Base-by-base conservation (phyloP, 2,329 filamentous ascomycete genomes). In the Thelonectria rubi region DNA sequence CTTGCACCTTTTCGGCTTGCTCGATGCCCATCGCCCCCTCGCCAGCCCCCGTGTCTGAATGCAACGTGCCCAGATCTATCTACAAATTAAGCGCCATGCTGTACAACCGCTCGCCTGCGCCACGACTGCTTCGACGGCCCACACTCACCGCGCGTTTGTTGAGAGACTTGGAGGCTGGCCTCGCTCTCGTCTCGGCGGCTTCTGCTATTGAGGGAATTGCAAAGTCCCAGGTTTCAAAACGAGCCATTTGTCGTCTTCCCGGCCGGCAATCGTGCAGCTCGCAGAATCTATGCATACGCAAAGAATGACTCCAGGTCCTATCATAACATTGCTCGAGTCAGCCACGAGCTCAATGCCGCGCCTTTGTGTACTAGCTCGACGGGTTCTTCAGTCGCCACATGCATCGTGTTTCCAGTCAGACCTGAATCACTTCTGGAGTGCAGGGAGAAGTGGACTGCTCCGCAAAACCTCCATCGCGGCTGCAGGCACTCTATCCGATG, bases 401-500 rank as follows among this genome's bases (percentile, higher is more conserved):
- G 47, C 39, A 59, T 50, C 40, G 50, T 52, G 51, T 48, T 53
- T 49, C 26, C 48, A 50, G 21, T 42, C 50, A 42, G 45, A 42
- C 54, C 45, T 55, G 39, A 45, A 58, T 46, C 46, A 51, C 46
- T 40, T 50, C 62, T 63, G 47, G 56, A 54, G 57, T 65, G 60
- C 60, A 65, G 55, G 55, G 59, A 54, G 52, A 64, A 62, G 65
- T 68, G 65, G 62, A 59, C 56, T 65, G 30, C 45, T 67, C 61
- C 62, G 61, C 63, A 64, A 62, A 60, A 55, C 43, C 55, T 65
- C 53, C 50, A 52, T 58, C 55, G 47, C 43, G 48, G 53, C 66
- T 70, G 68, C 68, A 70, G 60, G 63, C 66, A 70, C 66, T 69
- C 60, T 64, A 64, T n/a, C 60, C 60, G 42, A 52, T 53, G 14